phyloP scores from a whole-genome alignment of 495 filamentous ascomycete genomes.

The Tetracladium setigerum region DNA sequence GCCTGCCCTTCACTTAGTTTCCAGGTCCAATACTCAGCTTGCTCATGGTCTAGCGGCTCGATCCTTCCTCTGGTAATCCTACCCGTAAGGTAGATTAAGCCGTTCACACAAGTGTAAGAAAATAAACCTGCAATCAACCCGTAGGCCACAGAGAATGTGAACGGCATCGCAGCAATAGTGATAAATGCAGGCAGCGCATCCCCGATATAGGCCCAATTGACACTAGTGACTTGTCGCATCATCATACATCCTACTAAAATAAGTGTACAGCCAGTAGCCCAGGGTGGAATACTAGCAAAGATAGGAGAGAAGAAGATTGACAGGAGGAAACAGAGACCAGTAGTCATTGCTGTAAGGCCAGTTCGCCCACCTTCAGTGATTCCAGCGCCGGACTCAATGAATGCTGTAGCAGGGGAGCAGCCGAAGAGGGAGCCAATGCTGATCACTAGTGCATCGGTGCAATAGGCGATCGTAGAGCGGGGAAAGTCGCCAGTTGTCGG shows the following conservation, averaged over 20 bases:
- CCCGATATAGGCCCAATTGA: conserved; percentile 45
- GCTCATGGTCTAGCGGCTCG: conserved; percentile 58
- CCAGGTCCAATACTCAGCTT: conserved; percentile 67
- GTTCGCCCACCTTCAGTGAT: conserved; percentile 74
- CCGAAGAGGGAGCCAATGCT: conserved; percentile 68
- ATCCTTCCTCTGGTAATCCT: conserved; percentile 51
- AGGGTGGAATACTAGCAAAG: conserved; percentile 71
- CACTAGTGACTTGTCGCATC: conserved; percentile 40
- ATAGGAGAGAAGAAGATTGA: conserved; percentile 74
- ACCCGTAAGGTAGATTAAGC: conserved; percentile 48
- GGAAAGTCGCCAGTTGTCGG: conserved; percentile 51
- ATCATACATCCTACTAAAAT: conserved; percentile 52
- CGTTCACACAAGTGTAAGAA: conserved; percentile 59
- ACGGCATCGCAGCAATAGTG: conserved; percentile 70
- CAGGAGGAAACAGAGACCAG: conserved; percentile 66
- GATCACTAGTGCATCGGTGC: conserved; percentile 53
- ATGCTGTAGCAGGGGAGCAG: conserved; percentile 65
- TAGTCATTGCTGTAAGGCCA: conserved; percentile 62
- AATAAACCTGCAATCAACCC: conserved; percentile 69
- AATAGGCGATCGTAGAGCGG: conserved; percentile 57
- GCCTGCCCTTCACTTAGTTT: too few species aligned
- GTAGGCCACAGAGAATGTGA: conserved; percentile 72
- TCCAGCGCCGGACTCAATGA: conserved; percentile 72
- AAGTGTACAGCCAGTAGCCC: conserved; percentile 71
- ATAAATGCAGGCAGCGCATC: conserved; percentile 73